These are phyloP conservation scores for Petunia secreta DNA, from an alignment of 257 asterid species.

Conservation along the genomic window DNA sequence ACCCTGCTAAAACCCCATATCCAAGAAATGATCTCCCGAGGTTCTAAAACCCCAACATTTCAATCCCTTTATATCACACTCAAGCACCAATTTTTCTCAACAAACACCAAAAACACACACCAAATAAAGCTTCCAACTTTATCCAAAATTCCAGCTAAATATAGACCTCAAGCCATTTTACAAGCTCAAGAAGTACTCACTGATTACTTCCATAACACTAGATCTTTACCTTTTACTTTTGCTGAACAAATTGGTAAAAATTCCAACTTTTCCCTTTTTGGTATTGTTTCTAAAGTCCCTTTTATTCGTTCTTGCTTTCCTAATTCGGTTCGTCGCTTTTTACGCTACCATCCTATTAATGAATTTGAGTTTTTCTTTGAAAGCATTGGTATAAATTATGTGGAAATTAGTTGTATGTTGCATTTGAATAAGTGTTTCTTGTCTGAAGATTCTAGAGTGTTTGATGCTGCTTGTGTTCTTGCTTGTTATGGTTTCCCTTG, in stretches of 20 bases:
- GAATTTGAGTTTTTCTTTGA: constrained; percentile 65
- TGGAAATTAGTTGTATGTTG: constrained; percentile 30
- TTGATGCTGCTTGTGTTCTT: constrained; percentile 51
- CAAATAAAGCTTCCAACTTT: constrained; percentile 37
- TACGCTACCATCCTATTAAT: constrained; percentile 74
- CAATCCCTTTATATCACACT: constrained; percentile 34
- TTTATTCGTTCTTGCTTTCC: constrained; percentile 39
- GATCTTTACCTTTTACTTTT: constrained; percentile 56
- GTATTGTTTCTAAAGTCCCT: constrained; percentile 44
- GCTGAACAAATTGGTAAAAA: constrained; percentile 60
- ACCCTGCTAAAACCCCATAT: neutral
- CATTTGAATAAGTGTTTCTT: constrained; percentile 45
- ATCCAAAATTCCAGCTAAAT: constrained; percentile 49
- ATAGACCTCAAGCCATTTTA: constrained; percentile 51
- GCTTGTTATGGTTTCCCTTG: constrained; percentile 67
- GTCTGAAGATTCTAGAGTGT: constrained; percentile 51
- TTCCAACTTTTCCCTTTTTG: constrained; percentile 50
- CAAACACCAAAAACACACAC: constrained; percentile 20
- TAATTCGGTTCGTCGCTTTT: constrained; percentile 45
- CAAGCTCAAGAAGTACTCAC: constrained; percentile 55
- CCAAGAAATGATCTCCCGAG: constrained; percentile 13
- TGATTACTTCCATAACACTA: constrained; percentile 67
- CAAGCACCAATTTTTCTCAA: constrained; percentile 37
- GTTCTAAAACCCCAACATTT: constrained; percentile 28
- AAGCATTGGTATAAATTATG: constrained; percentile 54